Evolutionary conservation across 805 yeast species (phyloP).

Genomic region (Metschnikowia vanudenii): DNA sequence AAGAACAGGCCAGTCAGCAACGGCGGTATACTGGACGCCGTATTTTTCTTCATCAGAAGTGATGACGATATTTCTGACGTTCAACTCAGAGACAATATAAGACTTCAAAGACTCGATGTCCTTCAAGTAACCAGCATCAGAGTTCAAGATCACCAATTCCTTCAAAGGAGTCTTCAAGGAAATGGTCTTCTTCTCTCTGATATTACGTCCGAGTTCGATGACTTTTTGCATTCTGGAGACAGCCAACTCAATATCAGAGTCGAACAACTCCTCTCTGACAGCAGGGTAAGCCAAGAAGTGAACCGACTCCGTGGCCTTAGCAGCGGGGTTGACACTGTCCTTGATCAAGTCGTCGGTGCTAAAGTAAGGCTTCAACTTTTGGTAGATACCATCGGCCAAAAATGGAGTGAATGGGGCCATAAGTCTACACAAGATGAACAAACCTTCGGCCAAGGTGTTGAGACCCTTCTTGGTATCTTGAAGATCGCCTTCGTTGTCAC

Average conservation of each 20-base stretch:
- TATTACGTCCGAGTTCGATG: slow-evolving; percentile 92
- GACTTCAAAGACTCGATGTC: slow-evolving; percentile 76
- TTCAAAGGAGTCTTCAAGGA: slow-evolving; percentile 94
- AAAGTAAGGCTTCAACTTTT: slow-evolving; percentile 63
- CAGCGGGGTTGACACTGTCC: slow-evolving; percentile 37
- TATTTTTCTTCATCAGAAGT: slow-evolving; percentile 89
- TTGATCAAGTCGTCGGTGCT: slow-evolving; percentile 53
- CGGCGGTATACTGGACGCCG: slow-evolving; percentile 89
- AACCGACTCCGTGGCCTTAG: slow-evolving; percentile 73
- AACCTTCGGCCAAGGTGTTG: slow-evolving; percentile 87
- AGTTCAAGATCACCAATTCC: slow-evolving; percentile 79
- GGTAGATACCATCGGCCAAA: slow-evolving; percentile 86
- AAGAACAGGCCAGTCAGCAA: slow-evolving; percentile 98
- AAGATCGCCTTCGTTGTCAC: slow-evolving; percentile 68
- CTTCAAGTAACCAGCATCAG: slow-evolving; percentile 67
- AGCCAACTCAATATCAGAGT: slow-evolving; percentile 79
- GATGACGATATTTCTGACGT: slow-evolving; percentile 82
- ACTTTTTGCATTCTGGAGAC: slow-evolving; percentile 96
- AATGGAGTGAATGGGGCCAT: slow-evolving; percentile 99
- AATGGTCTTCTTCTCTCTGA: slow-evolving; percentile 93
- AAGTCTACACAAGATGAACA: slow-evolving; percentile 84
- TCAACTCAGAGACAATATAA: slow-evolving; percentile 87
- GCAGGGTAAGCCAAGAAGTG: slow-evolving; percentile 92
- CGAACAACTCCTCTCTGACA: slow-evolving; percentile 76
- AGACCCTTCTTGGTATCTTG: slow-evolving; percentile 84